Base-by-base conservation (phyloP, 176 grass and related monocot species). In the Pharus latifolius region DNA sequence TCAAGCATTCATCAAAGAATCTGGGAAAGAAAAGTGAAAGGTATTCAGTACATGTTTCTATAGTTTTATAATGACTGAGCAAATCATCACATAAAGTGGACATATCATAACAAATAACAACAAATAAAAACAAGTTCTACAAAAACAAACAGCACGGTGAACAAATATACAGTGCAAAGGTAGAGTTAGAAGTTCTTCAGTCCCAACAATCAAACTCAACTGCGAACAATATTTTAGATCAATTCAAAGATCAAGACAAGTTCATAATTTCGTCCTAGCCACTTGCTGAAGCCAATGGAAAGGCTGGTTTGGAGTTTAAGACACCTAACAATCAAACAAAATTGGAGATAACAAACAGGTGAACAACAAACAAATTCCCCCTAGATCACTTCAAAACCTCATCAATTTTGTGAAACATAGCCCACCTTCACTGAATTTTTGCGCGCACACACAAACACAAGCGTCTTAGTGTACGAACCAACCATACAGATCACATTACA, bases 21-120 rank as follows among this genome's bases (percentile, higher is more conserved):
- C 64, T 81, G 49, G 33, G 70, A 80, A 75, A 17, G 42, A 24
- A 63, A 76, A 56, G 79, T 37, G 67, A 50, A 62, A 41, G 31
- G 24, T 67, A 16, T 9, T 80, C 31, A 85, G 63, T 70, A 49
- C 69, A 80, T 31, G 40, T 69, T 35, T 43, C 27, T 55, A 16
- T 17, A 47, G 61, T 65, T 11, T 52, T 50, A 50, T 15, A 28
- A 19, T 44, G 43, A 33, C 34, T 42, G 22, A 29, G 24, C 7
- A 74, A 69, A 45, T 47, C 31, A 26, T 72, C 42, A 29, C 68
- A 63, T 63, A 26, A 67, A 51, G 31, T 58, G 2, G 41, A 12
- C 18, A 49, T 65, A 75, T 41, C 66, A 12, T 20, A 49, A 49
- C 56, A 60, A 20, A 58, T 60, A 41, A 60, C 41, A 49, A 4